Conservation (phyloP, 1,284 basidiomycete genomes). For the Rhodotorula sp. region DNA sequence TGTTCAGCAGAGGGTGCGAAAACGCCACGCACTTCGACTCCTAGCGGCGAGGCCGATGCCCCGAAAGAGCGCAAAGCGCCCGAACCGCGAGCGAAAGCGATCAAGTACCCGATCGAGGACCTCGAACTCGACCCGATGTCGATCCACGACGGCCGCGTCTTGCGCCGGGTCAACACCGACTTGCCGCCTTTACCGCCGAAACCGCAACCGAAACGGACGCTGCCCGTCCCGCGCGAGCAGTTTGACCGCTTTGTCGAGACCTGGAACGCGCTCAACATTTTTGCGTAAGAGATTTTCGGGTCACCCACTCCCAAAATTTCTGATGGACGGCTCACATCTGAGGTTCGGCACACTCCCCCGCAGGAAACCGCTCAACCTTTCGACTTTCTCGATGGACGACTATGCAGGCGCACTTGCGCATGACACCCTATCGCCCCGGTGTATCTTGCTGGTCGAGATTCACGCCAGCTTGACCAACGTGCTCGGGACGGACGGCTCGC, state of each 20-base stretch:
- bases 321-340: too few species aligned
- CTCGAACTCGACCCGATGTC: conserved; percentile 49
- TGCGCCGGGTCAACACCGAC: conserved; percentile 75
- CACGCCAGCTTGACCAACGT: conserved; percentile 86
- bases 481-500: conserved; percentile 67
- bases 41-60: neutral
- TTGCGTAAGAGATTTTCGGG: conserved; percentile 63
- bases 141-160: conserved; percentile 45
- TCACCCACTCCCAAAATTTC: neutral
- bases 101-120: conserved; percentile 66
- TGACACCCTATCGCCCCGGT: conserved; percentile 64
- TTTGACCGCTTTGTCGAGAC: conserved; percentile 83
- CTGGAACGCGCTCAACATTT: conserved; percentile 90
- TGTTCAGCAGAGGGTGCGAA: neutral
- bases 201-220: conserved; percentile 61
- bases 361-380: conserved; percentile 81
- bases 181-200: conserved; percentile 53
- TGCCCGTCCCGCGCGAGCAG: conserved; percentile 66
- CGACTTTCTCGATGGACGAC: conserved; percentile 90
- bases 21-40: neutral
- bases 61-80: neutral
- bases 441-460: conserved; percentile 77
- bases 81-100: conserved; percentile 18
- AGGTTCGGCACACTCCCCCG: too few species aligned
- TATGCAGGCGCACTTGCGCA: conserved; percentile 85